Evolutionary conservation across 495 filamentous ascomycete genomes (phyloP).

Genomic region (Penicillium malachiteum): DNA sequence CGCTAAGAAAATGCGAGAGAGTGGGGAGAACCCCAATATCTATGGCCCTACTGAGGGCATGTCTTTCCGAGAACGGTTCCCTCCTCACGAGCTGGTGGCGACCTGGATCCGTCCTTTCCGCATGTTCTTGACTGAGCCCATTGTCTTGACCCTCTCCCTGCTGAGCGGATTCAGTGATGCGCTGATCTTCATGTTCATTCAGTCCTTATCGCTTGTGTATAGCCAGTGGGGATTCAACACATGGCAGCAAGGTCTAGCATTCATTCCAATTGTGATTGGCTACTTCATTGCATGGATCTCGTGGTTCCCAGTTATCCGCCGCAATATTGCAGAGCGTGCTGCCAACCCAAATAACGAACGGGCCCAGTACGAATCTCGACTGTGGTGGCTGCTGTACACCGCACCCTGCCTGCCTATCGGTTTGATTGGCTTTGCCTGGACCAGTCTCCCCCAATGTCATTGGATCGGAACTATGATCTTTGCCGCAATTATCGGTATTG

Average conservation of each 20-base stretch:
- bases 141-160: conserved; percentile 57
- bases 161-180: conserved; percentile 63
- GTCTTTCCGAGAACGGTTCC: conserved; percentile 58
- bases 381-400: conserved; percentile 58
- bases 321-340: conserved; percentile 48
- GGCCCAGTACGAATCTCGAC: conserved; percentile 60
- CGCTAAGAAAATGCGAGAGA: conserved; percentile 54
- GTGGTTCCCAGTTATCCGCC: conserved; percentile 54
- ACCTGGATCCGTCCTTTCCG: conserved; percentile 60
- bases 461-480: conserved; percentile 69
- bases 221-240: conserved; percentile 56
- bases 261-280: conserved; percentile 58
- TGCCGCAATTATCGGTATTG: conserved; percentile 62
- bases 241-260: conserved; percentile 51
- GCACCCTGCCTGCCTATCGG: conserved; percentile 59
- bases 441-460: conserved; percentile 54
- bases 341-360: conserved; percentile 52
- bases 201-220: conserved; percentile 59
- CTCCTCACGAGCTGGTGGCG: conserved; percentile 51
- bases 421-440: conserved; percentile 65
- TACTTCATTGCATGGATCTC: conserved; percentile 58
- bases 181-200: conserved; percentile 67
- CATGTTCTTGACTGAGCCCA: conserved; percentile 62
- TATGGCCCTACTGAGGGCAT: conserved; percentile 65
- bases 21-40: conserved; percentile 53